Conservation (phyloP, 352 stramenopile genomes). For the Pythium aquatile region DNA sequence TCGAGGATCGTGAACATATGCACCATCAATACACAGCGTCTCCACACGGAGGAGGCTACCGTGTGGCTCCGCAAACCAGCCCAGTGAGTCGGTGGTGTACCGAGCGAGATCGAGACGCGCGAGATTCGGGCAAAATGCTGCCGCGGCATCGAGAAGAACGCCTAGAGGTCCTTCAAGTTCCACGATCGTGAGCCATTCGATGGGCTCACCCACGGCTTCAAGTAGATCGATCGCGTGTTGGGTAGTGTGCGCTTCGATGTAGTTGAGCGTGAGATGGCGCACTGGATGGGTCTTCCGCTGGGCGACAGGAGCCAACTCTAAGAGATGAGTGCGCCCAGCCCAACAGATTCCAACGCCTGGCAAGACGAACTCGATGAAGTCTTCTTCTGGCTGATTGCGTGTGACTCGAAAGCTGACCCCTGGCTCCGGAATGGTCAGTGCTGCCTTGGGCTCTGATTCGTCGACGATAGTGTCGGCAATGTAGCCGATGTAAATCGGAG, state of each 20-base stretch:
- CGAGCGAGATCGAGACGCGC: conserved; percentile 6
- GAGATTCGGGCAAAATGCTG: conserved; percentile 12
- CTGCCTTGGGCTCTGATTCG: not conserved
- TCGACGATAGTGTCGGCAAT: not conserved
- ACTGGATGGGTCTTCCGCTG: not conserved
- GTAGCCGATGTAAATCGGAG: not conserved
- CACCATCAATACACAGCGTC: not conserved
- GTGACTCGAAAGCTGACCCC: not conserved
- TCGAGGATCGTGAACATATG: not conserved
- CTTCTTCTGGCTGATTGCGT: not conserved
- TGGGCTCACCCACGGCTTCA: conserved; percentile 7
- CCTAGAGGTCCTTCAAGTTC: not conserved
- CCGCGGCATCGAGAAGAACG: conserved; percentile 4
- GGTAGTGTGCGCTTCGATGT: not conserved
- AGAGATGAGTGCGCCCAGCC: not conserved
- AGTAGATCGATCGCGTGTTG: conserved; percentile 9
- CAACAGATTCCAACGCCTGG: conserved; percentile 1
- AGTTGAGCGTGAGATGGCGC: not conserved
- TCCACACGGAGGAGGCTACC: conserved; percentile 3
- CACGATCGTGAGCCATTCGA: conserved; percentile 6
- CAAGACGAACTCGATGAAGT: conserved; percentile 8
- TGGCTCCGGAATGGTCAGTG: not conserved
- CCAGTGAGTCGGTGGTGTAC: not conserved
- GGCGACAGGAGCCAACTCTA: not conserved
- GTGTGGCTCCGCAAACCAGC: conserved; percentile 6